Base-by-base conservation (phyloP, 2,329 filamentous ascomycete species). In the Paraphaeosphaeria sporulosa region DNA sequence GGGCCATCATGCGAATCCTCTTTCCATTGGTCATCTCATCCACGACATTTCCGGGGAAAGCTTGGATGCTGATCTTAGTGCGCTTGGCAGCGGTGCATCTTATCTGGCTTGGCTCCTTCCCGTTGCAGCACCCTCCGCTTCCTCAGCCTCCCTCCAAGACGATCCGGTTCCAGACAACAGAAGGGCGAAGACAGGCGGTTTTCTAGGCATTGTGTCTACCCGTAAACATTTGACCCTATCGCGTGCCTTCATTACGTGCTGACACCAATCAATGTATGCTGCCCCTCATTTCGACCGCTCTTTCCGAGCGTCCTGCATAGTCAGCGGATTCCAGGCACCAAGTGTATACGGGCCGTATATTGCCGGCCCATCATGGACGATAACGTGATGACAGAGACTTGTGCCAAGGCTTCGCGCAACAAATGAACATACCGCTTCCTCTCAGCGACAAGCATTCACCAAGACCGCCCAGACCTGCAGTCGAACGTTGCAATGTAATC, bases 101-200 rank as follows among this genome's bases (percentile, higher is more conserved):
- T 57, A 51, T 51, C 47, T 17, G 15, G 38, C 57, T 59, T 59
- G 57, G 57, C 57, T 53, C 57, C 57, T 59, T 59, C 57, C 57
- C n/a, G n/a, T 49, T 59, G 23, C 51, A 47, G 36, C 36, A 27
- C 7, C 34, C 43, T 38, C 42, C 27, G 25, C 48, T 36, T 52
- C 47, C 32, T 19, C 42, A 47, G 44, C 55, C 52, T 23, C 27
- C n/a, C 17, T 17, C 55, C 48, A 58, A 50, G 51, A 54, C 38
- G n/a, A 36, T 21, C 51, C 51, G 27, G 53, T 40, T 36, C 32
- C 32, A 19, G 46, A 8, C 42, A 23, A 36, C 34, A 25, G 30
- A 4, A 42, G 42, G 21, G 46, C 32, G 19, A 32, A 57, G 48
- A 4, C 50, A 12, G 38, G 25, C 9, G 19, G 23, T 7, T 38